Evolutionary conservation across 345 rosid species (phyloP).

Genomic region (Eucalyptus pauciflora): DNA sequence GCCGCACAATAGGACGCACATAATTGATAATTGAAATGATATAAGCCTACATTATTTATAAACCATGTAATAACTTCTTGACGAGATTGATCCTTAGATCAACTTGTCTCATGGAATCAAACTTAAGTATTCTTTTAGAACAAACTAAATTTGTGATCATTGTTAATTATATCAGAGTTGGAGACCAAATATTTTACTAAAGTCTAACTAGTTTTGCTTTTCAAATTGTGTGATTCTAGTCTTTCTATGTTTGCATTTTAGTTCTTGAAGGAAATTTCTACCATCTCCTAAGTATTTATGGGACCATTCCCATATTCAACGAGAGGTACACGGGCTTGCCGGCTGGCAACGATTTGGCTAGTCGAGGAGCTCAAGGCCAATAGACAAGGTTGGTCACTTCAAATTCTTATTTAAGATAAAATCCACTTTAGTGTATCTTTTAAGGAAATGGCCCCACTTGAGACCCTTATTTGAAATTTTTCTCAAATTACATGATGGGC

Average conservation of each 20-base stretch:
- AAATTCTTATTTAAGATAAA: too few relatives aligned
- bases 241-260: not conserved
- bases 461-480: fast-evolving
- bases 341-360: not conserved
- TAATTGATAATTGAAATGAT: not conserved
- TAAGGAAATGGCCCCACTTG: not conserved
- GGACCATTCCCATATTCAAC: fast-evolving
- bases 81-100: not conserved
- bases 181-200: not conserved
- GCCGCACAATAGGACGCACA: fast-evolving
- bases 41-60: fast-evolving
- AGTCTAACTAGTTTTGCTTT: not conserved
- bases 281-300: not conserved
- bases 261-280: not conserved
- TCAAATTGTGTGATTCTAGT: not conserved
- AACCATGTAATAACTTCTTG: not conserved
- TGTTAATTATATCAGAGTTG: fast-evolving
- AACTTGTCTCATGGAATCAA: not conserved
- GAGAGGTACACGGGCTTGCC: fast-evolving
- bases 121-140: not conserved
- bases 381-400: not conserved
- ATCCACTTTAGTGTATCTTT: fast-evolving
- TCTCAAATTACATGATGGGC: fast-evolving
- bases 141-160: not conserved
- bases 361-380: not conserved